Evolutionary conservation across 345 rosid genomes (phyloP).

Genomic region (Turritis glabra): DNA sequence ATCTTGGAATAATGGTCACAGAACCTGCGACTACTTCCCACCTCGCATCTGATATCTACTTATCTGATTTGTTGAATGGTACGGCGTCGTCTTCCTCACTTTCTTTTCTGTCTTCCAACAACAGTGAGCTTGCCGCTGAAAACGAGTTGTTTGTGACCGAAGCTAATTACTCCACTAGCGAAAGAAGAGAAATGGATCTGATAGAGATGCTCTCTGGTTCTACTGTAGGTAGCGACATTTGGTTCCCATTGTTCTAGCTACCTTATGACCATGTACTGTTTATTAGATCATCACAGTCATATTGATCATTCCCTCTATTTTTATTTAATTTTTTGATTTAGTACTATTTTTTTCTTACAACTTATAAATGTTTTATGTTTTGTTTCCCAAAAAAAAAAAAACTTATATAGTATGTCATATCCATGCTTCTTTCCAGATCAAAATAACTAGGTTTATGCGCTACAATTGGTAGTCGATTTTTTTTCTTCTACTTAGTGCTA

Average conservation of each 20-base stretch:
- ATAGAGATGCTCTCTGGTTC: conserved; percentile 84
- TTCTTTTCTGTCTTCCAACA: conserved; percentile 4
- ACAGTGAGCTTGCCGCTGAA: not conserved
- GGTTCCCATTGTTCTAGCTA: conserved; percentile 33
- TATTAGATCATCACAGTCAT: not conserved
- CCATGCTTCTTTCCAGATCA: not conserved
- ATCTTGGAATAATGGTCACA: conserved; percentile 12
- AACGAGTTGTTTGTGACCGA: conserved; percentile 33
- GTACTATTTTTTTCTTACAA: not conserved
- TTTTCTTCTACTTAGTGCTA: conserved; percentile 1
- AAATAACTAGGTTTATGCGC: conserved; percentile 25
- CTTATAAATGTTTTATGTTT: not conserved
- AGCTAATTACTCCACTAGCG: conserved; percentile 31
- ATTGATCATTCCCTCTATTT: conserved; percentile 3
- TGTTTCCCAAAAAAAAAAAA: not conserved
- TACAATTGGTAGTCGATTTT: not conserved
- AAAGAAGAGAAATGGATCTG: conserved; percentile 78
- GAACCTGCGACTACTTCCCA: conserved; percentile 27
- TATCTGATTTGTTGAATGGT: conserved; percentile 61
- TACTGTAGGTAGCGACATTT: conserved; percentile 26
- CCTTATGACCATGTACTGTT: conserved; percentile 7
- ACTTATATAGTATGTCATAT: not conserved
- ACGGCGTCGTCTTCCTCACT: conserved; percentile 30
- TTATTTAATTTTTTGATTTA: not conserved
- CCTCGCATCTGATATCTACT: conserved; percentile 59